phyloP scores from a whole-genome alignment of 2,329 filamentous ascomycete species.

The Aureobasidium sp. region DNA sequence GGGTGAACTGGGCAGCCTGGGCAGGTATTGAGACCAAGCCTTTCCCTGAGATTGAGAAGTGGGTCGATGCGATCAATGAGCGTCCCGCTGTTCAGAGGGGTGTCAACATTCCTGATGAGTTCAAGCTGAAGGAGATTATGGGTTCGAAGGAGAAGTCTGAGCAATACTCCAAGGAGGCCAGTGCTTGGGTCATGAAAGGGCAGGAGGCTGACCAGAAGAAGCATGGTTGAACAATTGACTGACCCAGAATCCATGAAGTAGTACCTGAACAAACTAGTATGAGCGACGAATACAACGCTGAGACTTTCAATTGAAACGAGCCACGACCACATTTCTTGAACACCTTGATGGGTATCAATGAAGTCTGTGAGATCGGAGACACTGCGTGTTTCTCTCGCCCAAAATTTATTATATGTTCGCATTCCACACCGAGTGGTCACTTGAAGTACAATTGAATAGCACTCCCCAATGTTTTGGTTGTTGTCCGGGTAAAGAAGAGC shows the following conservation, averaged over 20 bases:
- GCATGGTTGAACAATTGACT: constrained; percentile 24
- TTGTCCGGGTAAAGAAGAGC: background rate
- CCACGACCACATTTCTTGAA: background rate
- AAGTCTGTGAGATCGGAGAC: too few species aligned
- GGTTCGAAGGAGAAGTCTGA: constrained; percentile 33
- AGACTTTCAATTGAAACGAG: too few species aligned
- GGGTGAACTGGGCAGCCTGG: constrained; percentile 41
- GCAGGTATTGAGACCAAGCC: constrained; percentile 28
- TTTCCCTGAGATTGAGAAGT: constrained; percentile 28
- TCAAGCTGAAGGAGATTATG: constrained; percentile 34
- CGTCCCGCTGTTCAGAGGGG: constrained; percentile 29
- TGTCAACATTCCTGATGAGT: constrained; percentile 31
- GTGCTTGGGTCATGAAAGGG: constrained; percentile 33
- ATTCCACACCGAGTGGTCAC: background rate
- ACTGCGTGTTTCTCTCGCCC: too few species aligned
- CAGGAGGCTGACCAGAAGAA: constrained; percentile 35
- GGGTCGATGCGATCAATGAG: constrained; percentile 30
- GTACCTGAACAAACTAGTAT: background rate
- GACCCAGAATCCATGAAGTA: background rate
- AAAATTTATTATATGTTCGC: too few species aligned
- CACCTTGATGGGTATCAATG: background rate
- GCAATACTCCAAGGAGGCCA: constrained; percentile 33
- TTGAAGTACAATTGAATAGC: background rate
- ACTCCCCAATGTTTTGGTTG: background rate
- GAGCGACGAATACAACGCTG: background rate